These are phyloP conservation scores for Xylariaceae sp. DNA, from an alignment of 2,329 filamentous ascomycete genomes.

Conservation along the genomic window DNA sequence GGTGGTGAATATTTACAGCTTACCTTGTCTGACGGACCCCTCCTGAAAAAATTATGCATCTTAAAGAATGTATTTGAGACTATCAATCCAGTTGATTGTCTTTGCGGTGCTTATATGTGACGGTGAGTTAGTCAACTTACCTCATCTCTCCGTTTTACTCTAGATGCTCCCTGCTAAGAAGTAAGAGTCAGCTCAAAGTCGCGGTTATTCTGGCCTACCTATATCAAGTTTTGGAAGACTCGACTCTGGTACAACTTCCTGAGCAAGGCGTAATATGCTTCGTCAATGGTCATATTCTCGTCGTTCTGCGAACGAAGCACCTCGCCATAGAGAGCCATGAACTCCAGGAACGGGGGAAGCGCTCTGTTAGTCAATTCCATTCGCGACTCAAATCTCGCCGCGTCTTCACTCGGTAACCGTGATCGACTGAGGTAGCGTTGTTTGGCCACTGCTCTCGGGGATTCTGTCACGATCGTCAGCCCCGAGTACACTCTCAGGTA, in stretches of 20 bases:
- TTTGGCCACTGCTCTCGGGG: not conserved
- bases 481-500: not conserved
- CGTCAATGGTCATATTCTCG: not conserved
- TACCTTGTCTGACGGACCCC: too few species aligned
- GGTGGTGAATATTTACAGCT: too few species aligned
- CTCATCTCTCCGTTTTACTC: not conserved
- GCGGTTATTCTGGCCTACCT: not conserved
- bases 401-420: not conserved
- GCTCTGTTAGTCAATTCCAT: not conserved
- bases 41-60: too few species aligned
- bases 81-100: too few species aligned
- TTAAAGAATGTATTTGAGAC: too few species aligned
- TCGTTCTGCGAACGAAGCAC: conserved; percentile 2
- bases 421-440: conserved; percentile 1
- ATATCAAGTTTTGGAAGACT: not conserved
- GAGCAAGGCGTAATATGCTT: not conserved
- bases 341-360: conserved; percentile 1
- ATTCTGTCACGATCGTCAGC: conserved; percentile 8
- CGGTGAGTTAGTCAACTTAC: not conserved
- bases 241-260: not conserved
- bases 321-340: conserved; percentile 1
- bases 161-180: not conserved
- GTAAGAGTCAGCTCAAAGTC: not conserved
- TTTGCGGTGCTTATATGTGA: not conserved
- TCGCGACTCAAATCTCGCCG: not conserved